Evolutionary conservation across 1,139 yeast species (phyloP).

Genomic region (Saccharomyces hybrid): DNA sequence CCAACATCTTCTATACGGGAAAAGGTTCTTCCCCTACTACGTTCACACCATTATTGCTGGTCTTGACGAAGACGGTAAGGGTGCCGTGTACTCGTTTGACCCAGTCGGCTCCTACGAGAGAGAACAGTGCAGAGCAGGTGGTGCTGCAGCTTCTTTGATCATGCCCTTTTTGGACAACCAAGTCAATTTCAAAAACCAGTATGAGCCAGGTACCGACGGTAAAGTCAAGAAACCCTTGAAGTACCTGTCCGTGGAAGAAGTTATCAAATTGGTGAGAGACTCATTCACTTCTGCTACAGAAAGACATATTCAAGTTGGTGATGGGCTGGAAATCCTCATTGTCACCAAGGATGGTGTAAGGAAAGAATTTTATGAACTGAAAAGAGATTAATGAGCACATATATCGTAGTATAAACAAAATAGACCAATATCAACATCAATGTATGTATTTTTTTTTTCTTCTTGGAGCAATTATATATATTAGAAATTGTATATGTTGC

Average conservation of each 20-base stretch:
- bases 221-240: constrained; percentile 52
- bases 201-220: constrained; percentile 69
- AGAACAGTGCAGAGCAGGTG: constrained; percentile 96
- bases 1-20: constrained; percentile 85
- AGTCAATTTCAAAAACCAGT: constrained; percentile 90
- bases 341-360: constrained; percentile 91
- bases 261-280: constrained; percentile 77
- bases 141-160: constrained; percentile 91
- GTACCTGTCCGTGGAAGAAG: constrained; percentile 74
- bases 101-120: constrained; percentile 98
- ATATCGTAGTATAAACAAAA: neutral
- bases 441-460: neutral
- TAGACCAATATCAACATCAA: neutral
- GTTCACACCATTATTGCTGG: constrained; percentile 95
- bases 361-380: constrained; percentile 75
- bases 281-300: constrained; percentile 96
- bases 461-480: constrained; percentile 1
- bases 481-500: neutral
- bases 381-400: constrained; percentile 56
- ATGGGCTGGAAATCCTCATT: constrained; percentile 81
- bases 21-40: constrained; percentile 94
- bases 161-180: constrained; percentile 98
- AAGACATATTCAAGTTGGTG: constrained; percentile 97
- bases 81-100: constrained; percentile 92
- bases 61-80: constrained; percentile 87